Evolutionary conservation across 2,329 filamentous ascomycete species (phyloP).

Genomic region (Colletotrichum nymphaeae): DNA sequence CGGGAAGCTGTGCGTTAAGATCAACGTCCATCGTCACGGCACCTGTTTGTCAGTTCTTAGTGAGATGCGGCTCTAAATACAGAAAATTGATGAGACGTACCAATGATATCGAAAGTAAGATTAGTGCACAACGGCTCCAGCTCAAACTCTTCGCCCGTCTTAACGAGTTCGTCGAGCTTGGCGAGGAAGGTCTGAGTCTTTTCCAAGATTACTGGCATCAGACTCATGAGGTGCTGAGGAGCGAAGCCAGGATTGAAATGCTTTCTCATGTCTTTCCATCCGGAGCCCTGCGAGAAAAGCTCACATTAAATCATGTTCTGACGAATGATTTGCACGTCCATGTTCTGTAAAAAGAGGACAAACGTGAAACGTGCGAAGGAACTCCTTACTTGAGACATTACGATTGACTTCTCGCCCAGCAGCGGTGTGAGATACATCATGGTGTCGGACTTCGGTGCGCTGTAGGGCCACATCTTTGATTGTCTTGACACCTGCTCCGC

Average conservation of each 20-base stretch:
- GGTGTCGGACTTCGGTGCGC: constrained; percentile 46
- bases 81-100: neutral
- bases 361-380: rapidly evolving
- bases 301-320: neutral
- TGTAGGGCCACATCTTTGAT: constrained; percentile 45
- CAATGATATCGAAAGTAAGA: constrained; percentile 54
- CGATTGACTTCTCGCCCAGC: constrained; percentile 37
- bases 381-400: constrained; percentile 17
- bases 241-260: constrained; percentile 52
- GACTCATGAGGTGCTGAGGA: constrained; percentile 50
- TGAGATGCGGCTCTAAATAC: neutral
- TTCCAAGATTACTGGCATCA: constrained; percentile 49
- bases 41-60: constrained; percentile 32
- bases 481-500: constrained; percentile 51
- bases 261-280: constrained; percentile 44
- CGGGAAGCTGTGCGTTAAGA: constrained; percentile 45
- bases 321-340: neutral
- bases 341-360: neutral
- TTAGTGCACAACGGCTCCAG: constrained; percentile 42
- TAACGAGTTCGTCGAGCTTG: constrained; percentile 19
- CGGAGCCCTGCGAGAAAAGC: constrained; percentile 12
- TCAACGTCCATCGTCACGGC: constrained; percentile 48
- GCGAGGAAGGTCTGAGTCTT: constrained; percentile 45
- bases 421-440: constrained; percentile 41
- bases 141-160: constrained; percentile 26